Base-by-base conservation (phyloP, 1,139 yeast species). In the Spencermartinsiella ligniputridi region DNA sequence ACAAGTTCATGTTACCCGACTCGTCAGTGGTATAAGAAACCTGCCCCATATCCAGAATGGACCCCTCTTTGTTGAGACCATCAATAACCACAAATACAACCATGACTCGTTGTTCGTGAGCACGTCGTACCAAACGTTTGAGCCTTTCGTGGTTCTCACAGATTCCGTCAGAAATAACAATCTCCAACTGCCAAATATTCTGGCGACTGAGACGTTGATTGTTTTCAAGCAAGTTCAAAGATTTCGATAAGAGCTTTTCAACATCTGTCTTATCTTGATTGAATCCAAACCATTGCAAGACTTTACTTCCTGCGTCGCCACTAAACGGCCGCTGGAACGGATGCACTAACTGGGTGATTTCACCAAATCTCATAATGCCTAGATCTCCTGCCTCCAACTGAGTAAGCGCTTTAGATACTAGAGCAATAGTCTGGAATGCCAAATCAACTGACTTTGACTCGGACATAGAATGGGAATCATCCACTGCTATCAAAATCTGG, bases 401-500 rank as follows among this genome's bases (percentile, higher is more conserved):
- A 0, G 96, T 84, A 52, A 94, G 74, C 0, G 98, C 96, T 64
- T 89, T 90, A 2, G 97, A 82, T 2, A 94, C 98, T 44, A 94
- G 74, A 2, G 97, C 95, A 60, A 94, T 87, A 60, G 96, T 84
- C 60, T 92, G 90, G 76, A 89, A 89, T 0, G 99, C 97, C 51
- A 94, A 74, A 56, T 85, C 87, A 18, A 88, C 92, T 21, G 95
- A 82, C 54, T 82, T 81, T 29, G 96, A 85, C 64, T 92, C 97
- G 48, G 92, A 79, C 99, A 94, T 94, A 0, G 97, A 90, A 64
- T 88, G 89, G 37, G 98, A 92, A 63, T 94, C 96, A 69, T 94
- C 99, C 40, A 94, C 87, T 0, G 98, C 92, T 54, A 94, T 85
- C 97, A 94, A 87, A 52, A 94, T 85, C 69, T 94, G 98, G 66